A percentile compares a stretch with the other conserved stretches of the same genome.
phyloP scores from a whole-genome alignment of 441 rosid species.

The Erodium texanum region DNA sequence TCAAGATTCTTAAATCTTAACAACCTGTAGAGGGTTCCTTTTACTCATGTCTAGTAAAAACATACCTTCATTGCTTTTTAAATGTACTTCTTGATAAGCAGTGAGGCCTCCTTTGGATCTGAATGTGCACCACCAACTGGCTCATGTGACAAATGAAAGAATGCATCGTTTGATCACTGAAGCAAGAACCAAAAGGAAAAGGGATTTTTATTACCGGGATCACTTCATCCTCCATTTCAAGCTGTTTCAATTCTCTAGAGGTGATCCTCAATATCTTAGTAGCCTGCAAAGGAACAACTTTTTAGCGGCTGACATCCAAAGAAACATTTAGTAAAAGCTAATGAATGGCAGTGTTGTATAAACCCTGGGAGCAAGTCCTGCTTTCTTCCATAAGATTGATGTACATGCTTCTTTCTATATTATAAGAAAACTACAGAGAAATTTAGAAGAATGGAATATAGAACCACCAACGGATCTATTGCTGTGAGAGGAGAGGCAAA shows the following conservation, averaged over 20 bases:
- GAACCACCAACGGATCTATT: not conserved
- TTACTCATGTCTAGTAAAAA: too few species aligned
- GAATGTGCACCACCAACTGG: slow-evolving; percentile 95
- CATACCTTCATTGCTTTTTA: slow-evolving; percentile 62
- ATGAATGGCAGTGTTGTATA: slow-evolving; percentile 13
- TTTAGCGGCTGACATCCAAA: slow-evolving; percentile 7
- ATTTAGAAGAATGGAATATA: not conserved
- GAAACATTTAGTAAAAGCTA: slow-evolving; percentile 13
- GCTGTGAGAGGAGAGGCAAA: too few species aligned
- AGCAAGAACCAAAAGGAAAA: not conserved
- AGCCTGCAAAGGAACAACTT: slow-evolving; percentile 42
- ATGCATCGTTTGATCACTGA: not conserved
- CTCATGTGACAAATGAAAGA: slow-evolving; percentile 36
- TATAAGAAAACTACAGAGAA: slow-evolving; percentile 14
- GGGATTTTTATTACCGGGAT: slow-evolving; percentile 60
- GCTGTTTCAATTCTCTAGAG: slow-evolving; percentile 49
- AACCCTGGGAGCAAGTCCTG: slow-evolving; percentile 89
- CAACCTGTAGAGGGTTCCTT: too few species aligned
- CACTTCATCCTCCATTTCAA: slow-evolving; percentile 72
- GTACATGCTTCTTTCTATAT: slow-evolving; percentile 94
- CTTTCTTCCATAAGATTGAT: slow-evolving; percentile 82
- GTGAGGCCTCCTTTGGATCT: slow-evolving; percentile 71
- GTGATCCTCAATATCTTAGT: slow-evolving; percentile 86
- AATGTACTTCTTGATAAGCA: slow-evolving; percentile 63
- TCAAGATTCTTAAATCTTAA: too few species aligned